Percentiles rank a stretch among this genome's conserved stretches.
These are phyloP conservation scores for Hippophae gyantsensis DNA, from an alignment of 306 rosid genomes.

Conservation along the genomic window DNA sequence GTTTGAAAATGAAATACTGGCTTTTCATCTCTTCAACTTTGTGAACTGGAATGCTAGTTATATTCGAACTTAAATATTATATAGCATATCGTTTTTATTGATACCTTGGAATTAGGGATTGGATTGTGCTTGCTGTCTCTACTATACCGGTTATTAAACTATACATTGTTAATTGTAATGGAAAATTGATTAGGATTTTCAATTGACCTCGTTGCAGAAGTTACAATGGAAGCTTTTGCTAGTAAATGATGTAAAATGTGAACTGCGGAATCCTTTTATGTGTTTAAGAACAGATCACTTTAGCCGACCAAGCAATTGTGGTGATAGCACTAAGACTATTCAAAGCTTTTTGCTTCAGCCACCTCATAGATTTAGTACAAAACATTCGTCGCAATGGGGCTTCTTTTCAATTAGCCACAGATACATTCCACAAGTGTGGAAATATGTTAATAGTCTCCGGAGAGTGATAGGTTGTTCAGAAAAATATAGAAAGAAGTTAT, in stretches of 20 bases:
- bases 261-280: slow-evolving; percentile 8
- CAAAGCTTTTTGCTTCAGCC: slow-evolving; percentile 27
- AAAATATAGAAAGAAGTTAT: slow-evolving; percentile 28
- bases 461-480: slow-evolving; percentile 28
- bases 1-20: too few relatives aligned
- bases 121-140: too few relatives aligned
- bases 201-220: slow-evolving; percentile 30
- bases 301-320: slow-evolving; percentile 9
- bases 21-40: too few relatives aligned
- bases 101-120: too few relatives aligned
- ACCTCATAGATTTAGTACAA: slow-evolving; percentile 20
- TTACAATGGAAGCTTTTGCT: slow-evolving; percentile 26
- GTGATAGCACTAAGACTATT: slow-evolving; percentile 11
- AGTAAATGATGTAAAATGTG: slow-evolving; percentile 19
- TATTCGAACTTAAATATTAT: too few relatives aligned
- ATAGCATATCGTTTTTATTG: too few relatives aligned
- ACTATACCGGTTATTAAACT: too few relatives aligned
- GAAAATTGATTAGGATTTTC: background rate
- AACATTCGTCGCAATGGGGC: slow-evolving; percentile 18
- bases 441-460: slow-evolving; percentile 18
- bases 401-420: slow-evolving; percentile 32
- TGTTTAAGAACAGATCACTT: background rate
- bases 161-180: background rate
- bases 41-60: too few relatives aligned
- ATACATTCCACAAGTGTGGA: slow-evolving; percentile 21